Conservation (phyloP, 768 basidiomycete species). For the Tulasnella sp. region DNA sequence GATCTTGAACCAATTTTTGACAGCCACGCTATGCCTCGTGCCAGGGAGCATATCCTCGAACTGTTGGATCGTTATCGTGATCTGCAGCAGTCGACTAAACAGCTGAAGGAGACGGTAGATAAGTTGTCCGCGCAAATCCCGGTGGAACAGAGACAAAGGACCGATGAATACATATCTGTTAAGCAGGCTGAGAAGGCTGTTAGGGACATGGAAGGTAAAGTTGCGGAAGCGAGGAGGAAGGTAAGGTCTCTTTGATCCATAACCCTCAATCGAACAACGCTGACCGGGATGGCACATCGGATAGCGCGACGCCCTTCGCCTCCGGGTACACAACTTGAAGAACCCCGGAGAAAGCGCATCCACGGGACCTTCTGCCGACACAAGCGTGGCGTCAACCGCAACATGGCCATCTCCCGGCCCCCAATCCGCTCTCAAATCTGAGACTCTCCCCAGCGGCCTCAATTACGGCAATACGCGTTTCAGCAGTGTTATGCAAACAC, state of each 20-base stretch:
- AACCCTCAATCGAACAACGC: background rate
- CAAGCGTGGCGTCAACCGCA: background rate
- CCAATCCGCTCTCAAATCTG: background rate
- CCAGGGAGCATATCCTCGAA: conserved; percentile 4
- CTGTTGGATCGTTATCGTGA: conserved; percentile 6
- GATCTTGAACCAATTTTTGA: background rate
- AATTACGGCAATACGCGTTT: conserved; percentile 9
- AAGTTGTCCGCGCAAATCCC: background rate
- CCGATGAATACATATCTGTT: conserved; percentile 3
- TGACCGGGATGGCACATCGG: background rate
- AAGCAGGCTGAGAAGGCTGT: conserved; percentile 15
- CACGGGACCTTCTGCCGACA: background rate
- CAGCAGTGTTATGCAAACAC: background rate
- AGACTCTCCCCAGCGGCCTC: conserved; percentile 7
- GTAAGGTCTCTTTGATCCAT: background rate
- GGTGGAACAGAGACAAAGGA: conserved; percentile 1
- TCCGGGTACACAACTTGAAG: background rate
- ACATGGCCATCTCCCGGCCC: background rate
- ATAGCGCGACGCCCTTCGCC: conserved; percentile 8
- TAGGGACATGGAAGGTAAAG: conserved; percentile 14
- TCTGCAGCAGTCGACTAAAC: background rate
- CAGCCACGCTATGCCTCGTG: conserved; percentile 16
- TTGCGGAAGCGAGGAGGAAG: conserved; percentile 16
- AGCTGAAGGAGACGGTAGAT: background rate
- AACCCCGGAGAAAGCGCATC: background rate